phyloP scores from a whole-genome alignment of 1,139 yeast species.

The Geotrichum klebahnii region DNA sequence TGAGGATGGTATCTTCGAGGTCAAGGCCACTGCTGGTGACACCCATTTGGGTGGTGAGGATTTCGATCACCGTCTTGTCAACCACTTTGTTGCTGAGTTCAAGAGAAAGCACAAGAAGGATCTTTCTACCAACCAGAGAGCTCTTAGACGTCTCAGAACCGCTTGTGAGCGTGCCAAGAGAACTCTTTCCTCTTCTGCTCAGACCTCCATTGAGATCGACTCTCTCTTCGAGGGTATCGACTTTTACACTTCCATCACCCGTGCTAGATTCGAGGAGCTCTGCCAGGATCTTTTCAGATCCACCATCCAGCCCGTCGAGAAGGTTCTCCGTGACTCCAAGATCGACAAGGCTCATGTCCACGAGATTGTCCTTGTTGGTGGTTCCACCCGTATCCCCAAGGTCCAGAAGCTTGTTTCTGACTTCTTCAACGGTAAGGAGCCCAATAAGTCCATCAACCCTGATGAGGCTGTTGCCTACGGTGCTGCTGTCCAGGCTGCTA shows the following conservation, averaged over 20 bases:
- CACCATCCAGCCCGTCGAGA: conserved; percentile 95
- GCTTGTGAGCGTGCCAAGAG: conserved; percentile 99
- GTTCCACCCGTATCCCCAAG: conserved; percentile 99
- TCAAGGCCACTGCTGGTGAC: conserved; percentile 99
- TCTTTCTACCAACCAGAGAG: conserved; percentile 87
- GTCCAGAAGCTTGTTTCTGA: conserved; percentile 95
- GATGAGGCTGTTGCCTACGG: conserved; percentile 87
- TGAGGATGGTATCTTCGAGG: conserved; percentile 99
- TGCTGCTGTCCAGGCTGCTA: conserved; percentile 92
- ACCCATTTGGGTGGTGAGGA: conserved; percentile 99
- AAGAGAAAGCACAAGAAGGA: conserved; percentile 95
- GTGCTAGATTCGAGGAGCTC: conserved; percentile 99
- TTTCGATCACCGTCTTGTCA: conserved; percentile 94
- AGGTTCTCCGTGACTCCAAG: conserved; percentile 95
- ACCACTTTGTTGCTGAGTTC: conserved; percentile 92
- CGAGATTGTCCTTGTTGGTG: conserved; percentile 98
- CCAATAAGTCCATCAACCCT: conserved; percentile 23
- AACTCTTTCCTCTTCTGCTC: conserved; percentile 94
- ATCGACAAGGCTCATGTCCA: conserved; percentile 82
- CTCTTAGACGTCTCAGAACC: conserved; percentile 96
- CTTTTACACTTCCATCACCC: conserved; percentile 92
- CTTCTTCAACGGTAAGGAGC: conserved; percentile 89
- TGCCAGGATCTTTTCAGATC: conserved; percentile 94
- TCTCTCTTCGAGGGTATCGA: conserved; percentile 95
- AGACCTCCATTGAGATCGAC: conserved; percentile 95